Evolutionary conservation across 345 rosid species (phyloP).

Genomic region (Citrus hindsii): DNA sequence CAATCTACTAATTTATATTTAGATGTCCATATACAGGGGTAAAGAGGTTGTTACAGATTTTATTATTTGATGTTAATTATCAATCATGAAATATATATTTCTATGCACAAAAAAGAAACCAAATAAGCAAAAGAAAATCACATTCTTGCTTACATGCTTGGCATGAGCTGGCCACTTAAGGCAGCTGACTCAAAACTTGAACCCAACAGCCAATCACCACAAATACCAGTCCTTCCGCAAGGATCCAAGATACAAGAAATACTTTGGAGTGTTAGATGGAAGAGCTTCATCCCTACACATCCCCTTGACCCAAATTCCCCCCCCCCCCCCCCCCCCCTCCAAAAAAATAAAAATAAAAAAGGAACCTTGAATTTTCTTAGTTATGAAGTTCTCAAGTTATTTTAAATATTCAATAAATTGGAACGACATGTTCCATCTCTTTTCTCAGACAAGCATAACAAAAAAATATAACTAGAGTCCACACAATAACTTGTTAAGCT

Average conservation of each 20-base stretch:
- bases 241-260: slow-evolving; percentile 79
- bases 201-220: slow-evolving; percentile 90
- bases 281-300: slow-evolving; percentile 83
- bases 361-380: background rate
- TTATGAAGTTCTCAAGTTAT: background rate
- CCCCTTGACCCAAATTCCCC: no score
- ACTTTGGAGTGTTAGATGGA: slow-evolving; percentile 63
- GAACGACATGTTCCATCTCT: background rate
- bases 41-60: background rate
- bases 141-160: slow-evolving; percentile 51
- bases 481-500: background rate
- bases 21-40: background rate
- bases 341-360: background rate
- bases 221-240: slow-evolving; percentile 82
- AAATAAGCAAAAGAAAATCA: background rate
- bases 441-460: background rate
- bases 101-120: background rate
- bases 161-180: slow-evolving; percentile 75
- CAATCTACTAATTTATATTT: background rate
- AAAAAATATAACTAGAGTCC: background rate
- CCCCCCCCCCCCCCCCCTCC: no score
- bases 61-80: background rate
- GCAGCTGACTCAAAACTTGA: slow-evolving; percentile 88
- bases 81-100: background rate
- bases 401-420: background rate